phyloP scores from a whole-genome alignment of 163 green algal species.

The Trebouxia gelatinosa region DNA sequence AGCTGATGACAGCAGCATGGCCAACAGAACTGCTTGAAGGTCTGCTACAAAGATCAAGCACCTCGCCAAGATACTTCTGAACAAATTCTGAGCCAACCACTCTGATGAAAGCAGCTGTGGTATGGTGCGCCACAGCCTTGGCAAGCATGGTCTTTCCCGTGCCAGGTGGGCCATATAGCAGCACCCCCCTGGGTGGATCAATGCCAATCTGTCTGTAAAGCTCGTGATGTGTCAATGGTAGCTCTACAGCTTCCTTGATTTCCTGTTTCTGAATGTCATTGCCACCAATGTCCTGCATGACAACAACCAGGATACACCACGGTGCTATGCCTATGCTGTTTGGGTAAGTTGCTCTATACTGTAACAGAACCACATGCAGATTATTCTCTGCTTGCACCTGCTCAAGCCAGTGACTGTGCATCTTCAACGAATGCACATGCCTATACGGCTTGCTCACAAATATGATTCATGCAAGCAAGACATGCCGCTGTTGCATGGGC shows the following conservation, averaged over 20 bases:
- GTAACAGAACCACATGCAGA: no score
- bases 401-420: no score
- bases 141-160: conserved; percentile 98
- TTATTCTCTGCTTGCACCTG: no score
- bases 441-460: no score
- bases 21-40: background rate
- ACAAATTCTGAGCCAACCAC: conserved; percentile 99
- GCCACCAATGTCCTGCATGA: conserved; percentile 92
- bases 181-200: conserved; percentile 84
- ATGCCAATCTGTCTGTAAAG: conserved; percentile 94
- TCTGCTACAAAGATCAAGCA: conserved; percentile 38
- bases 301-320: no score
- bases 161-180: conserved; percentile 87
- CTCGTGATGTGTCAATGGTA: conserved; percentile 93
- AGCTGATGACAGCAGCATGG: no score
- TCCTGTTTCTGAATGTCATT: conserved; percentile 99
- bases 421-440: no score
- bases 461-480: no score
- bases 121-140: conserved; percentile 99
- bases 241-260: conserved; percentile 98
- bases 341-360: no score
- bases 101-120: conserved; percentile 96
- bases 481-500: no score
- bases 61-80: conserved; percentile 99
- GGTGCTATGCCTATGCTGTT: no score